Base-by-base conservation (phyloP, 805 yeast genomes). In the Phaffomyces opuntiae region DNA sequence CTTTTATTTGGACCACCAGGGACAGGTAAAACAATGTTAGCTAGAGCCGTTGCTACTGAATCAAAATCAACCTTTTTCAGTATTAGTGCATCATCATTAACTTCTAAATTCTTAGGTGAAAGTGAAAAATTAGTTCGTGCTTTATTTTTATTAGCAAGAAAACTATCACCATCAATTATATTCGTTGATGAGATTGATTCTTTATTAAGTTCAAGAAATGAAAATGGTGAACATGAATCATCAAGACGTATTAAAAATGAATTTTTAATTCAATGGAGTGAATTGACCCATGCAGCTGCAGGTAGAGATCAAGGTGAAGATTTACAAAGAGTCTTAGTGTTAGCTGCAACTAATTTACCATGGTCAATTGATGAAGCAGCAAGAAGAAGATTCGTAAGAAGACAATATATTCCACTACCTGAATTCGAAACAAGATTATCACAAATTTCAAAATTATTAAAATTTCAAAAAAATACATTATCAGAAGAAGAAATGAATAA, bases 311-410 rank as follows among this genome's bases (percentile, higher is more conserved):
- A 47, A 40, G 59, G 57, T 32, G 59, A 56, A 38, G 60, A 56
- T 39, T 48, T 52, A 19, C 52, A 54, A 44, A 70, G 97, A 42
- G 98, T 91, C 5, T 72, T 91, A 38, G 96, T 91, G 3, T 67
- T 91, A 37, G 97, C 96, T 0, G 98, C 98, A 1, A 91, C 99
- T 0, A 91, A 91, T 62, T 65, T 93, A 53, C 99, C 99, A 0
- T 91, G 99, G 99, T 86, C 88, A 3, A 89, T 87, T 49, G 99
- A 91, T 64, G 99, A 91, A 59, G 98, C 98, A 4, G 99, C 98
- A 0, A 72, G 98, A 55, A 75, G 99, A 61, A 74, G 99, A 53
- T 91, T 91, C 64, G 96, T 89, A 9, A 77, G 96, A 52, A 70
- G 98, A 46, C 95, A 88, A 59, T 91, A 91, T 65, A 93, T 91